Evolutionary conservation across 2,329 filamentous ascomycete species (phyloP).

Genomic region (Drechmeria coniospora): DNA sequence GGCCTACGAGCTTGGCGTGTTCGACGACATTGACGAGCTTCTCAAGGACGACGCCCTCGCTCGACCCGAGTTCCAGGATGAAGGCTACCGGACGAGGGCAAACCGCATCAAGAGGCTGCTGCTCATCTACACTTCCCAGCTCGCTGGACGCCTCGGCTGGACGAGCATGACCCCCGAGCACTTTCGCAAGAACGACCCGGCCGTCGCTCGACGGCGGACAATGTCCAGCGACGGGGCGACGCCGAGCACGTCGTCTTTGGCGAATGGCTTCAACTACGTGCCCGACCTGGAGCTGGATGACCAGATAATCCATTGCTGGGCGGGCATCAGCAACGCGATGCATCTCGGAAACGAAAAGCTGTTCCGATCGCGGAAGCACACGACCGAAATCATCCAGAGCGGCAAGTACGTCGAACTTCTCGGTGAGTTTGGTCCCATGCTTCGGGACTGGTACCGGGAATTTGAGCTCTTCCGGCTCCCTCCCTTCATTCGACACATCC

Average conservation of each 20-base stretch:
- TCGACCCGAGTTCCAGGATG: slow-evolving; percentile 55
- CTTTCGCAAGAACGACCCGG: slow-evolving; percentile 41
- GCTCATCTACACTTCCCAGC: slow-evolving; percentile 81
- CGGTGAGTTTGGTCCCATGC: slow-evolving; percentile 63
- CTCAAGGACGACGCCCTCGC: slow-evolving; percentile 42
- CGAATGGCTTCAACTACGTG: slow-evolving; percentile 48
- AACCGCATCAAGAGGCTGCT: slow-evolving; percentile 73
- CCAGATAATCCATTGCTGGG: slow-evolving; percentile 75
- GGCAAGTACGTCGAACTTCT: slow-evolving; percentile 72
- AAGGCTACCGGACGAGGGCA: slow-evolving; percentile 60
- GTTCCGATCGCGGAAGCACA: slow-evolving; percentile 76
- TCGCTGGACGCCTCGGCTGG: slow-evolving; percentile 82
- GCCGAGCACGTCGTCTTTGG: slow-evolving; percentile 42
- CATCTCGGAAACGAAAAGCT: slow-evolving; percentile 77
- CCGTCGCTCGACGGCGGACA: slow-evolving; percentile 34
- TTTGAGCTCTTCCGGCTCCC: slow-evolving; percentile 65
- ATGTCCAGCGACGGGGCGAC: slow-evolving; percentile 41
- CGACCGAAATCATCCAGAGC: slow-evolving; percentile 74
- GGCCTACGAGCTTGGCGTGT: slow-evolving; percentile 87
- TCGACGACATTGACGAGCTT: slow-evolving; percentile 71
- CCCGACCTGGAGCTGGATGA: slow-evolving; percentile 52
- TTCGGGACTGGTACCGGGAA: slow-evolving; percentile 65
- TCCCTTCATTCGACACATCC: slow-evolving; percentile 53
- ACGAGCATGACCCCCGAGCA: slow-evolving; percentile 80
- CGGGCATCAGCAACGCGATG: slow-evolving; percentile 85